Base-by-base conservation (phyloP, 257 asterid genomes). In the Perilla frutescens region DNA sequence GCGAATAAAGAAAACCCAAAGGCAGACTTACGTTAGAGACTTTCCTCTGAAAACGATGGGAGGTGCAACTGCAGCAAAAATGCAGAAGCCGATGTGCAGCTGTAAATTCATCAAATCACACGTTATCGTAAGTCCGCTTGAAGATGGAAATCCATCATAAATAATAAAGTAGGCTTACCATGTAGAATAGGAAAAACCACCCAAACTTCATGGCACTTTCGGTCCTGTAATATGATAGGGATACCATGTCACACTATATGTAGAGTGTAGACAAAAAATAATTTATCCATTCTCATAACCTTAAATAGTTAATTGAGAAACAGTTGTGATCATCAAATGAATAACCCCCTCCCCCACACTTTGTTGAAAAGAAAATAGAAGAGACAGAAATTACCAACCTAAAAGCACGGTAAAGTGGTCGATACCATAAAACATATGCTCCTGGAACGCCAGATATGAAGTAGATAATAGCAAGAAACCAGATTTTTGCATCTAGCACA, bases 51-150 rank as follows among this genome's bases (percentile, higher is more conserved):
- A 94, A 61, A 94, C 96, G 29, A 94, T 68, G 47, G 99, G 99
- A 68, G 99, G 99, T 68, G 99, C 99, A 81, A 94, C 97, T 6
- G 99, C 96, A 13, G 99, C 89, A 78, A 94, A 94, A 70, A 94
- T 78, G 77, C 91, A 87, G 82, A 94, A 94, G 84, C 71, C 90
- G 53, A 94, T 88, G 80, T 94, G 99, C 82, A 94, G 90, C 99
- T 94, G 92, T 69, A 84, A 41, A 75, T 79, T 40, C 36, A 67
- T 49, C 56, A 50, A 32, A 63, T 79, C 49, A 80, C 65, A 70
- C 40, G 40, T 62, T 62, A 56, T 70, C 29, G 37, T 8, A 59
- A 2, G 40, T 65, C 47, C 51, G 41, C 74, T 29, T 43, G 50
- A 49, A 51, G 40, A 66, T 40, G 58, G 48, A 44, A 63, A 58